A percentile compares a stretch with the other conserved stretches of the same genome.
These are phyloP conservation scores for Dictyostelium capitatum DNA, from an alignment of 78 protist genomes.

Conservation along the genomic window DNA sequence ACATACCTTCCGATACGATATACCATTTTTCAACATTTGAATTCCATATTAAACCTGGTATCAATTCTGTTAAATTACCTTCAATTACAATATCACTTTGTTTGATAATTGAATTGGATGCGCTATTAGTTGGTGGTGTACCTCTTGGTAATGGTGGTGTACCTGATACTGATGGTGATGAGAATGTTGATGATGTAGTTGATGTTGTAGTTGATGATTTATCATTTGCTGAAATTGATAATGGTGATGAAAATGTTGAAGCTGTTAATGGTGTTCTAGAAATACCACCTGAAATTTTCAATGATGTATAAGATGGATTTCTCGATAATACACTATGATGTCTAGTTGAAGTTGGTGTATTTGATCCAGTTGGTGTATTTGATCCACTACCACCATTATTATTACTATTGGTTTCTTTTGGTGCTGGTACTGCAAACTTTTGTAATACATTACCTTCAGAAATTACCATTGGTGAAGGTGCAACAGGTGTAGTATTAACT, in stretches of 20 bases:
- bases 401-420: not conserved
- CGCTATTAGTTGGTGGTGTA: not conserved
- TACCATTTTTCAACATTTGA: constrained; percentile 77
- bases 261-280: constrained; percentile 7
- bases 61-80: constrained; percentile 58
- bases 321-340: constrained; percentile 62
- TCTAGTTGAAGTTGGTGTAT: constrained; percentile 9
- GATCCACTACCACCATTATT: not conserved
- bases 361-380: not conserved
- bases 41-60: constrained; percentile 75
- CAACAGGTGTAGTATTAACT: constrained; percentile 17
- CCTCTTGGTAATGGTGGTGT: not conserved
- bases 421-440: constrained; percentile 7
- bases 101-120: constrained; percentile 4
- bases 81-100: constrained; percentile 52
- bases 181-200: not conserved
- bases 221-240: constrained; percentile 9
- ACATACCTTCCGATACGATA: constrained; percentile 62
- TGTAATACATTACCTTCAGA: not conserved
- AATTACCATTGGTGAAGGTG: constrained; percentile 33
- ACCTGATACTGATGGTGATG: not conserved
- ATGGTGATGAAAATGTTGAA: constrained; percentile 11
- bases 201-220: not conserved
- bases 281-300: constrained; percentile 66
- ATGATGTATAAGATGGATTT: constrained; percentile 71